Conservation (phyloP, 2,329 filamentous ascomycete species). For the Dactylonectria estremocensis region DNA sequence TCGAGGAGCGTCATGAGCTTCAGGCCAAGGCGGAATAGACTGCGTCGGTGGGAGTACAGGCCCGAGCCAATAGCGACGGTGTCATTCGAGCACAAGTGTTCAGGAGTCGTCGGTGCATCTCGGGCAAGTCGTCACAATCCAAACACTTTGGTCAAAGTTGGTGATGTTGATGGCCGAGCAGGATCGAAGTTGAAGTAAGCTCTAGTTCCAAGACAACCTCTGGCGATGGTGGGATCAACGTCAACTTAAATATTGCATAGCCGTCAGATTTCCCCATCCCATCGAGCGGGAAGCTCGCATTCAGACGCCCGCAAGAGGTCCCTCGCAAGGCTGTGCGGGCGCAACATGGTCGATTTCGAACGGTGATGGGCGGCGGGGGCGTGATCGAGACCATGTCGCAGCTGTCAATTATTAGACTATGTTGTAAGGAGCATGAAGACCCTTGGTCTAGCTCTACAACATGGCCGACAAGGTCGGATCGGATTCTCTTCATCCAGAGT, state of each 20-base stretch:
- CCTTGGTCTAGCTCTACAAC: conserved; percentile 8
- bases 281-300: conserved; percentile 48
- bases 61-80: conserved; percentile 1
- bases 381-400: conserved; percentile 25
- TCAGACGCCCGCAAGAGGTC: conserved; percentile 49
- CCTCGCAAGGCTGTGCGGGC: conserved; percentile 50
- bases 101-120: conserved; percentile 9
- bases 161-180: conserved; percentile 3
- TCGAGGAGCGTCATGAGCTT: neutral
- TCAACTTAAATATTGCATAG: conserved; percentile 46
- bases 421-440: conserved; percentile 14
- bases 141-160: neutral
- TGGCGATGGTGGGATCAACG: conserved; percentile 35
- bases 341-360: conserved; percentile 39
- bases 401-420: conserved; percentile 19
- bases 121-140: neutral
- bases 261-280: conserved; percentile 36
- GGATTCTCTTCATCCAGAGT: neutral
- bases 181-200: conserved; percentile 34
- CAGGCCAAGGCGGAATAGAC: conserved; percentile 1
- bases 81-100: neutral
- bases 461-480: neutral
- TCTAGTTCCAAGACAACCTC: conserved; percentile 20
- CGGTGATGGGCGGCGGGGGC: conserved; percentile 30
- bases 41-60: neutral